These are phyloP conservation scores for Kodamaea sp. DNA, from an alignment of 1,139 yeast genomes.

Conservation along the genomic window DNA sequence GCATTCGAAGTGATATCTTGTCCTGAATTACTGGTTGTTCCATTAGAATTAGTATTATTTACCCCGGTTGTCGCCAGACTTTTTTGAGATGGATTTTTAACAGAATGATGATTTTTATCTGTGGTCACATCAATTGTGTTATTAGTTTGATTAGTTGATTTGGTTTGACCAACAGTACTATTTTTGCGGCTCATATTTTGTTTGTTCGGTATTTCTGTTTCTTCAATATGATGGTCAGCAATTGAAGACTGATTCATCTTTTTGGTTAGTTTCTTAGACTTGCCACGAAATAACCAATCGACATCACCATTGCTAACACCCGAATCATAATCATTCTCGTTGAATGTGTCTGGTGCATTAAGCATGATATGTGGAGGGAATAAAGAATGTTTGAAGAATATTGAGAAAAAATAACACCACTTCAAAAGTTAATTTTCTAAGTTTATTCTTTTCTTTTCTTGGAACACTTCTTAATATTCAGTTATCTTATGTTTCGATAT, in stretches of 20 bases:
- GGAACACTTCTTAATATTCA: slow-evolving; percentile 26
- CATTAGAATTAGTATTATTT: background rate
- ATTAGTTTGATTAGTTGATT: too few relatives aligned
- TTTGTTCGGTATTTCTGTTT: background rate
- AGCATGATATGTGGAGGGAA: background rate
- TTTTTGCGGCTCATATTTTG: background rate
- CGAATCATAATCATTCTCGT: slow-evolving; percentile 23
- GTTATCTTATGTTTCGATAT: too few relatives aligned
- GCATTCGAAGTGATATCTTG: background rate
- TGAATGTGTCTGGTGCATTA: background rate
- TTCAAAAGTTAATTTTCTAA: too few relatives aligned
- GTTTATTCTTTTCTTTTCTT: background rate
- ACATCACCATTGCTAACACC: slow-evolving; percentile 73
- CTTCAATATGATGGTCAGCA: background rate
- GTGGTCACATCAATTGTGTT: too few relatives aligned
- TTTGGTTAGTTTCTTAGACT: slow-evolving; percentile 53
- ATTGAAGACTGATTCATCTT: slow-evolving; percentile 21
- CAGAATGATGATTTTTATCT: too few relatives aligned
- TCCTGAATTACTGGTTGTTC: too few relatives aligned
- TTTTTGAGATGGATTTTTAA: too few relatives aligned
- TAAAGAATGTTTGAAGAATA: background rate
- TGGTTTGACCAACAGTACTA: too few relatives aligned
- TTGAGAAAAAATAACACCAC: background rate
- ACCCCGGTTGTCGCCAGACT: too few relatives aligned
- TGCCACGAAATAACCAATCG: slow-evolving; percentile 71